Conservation (phyloP, 176 grass and related monocot genomes). For the Bothriochloa decipiens region DNA sequence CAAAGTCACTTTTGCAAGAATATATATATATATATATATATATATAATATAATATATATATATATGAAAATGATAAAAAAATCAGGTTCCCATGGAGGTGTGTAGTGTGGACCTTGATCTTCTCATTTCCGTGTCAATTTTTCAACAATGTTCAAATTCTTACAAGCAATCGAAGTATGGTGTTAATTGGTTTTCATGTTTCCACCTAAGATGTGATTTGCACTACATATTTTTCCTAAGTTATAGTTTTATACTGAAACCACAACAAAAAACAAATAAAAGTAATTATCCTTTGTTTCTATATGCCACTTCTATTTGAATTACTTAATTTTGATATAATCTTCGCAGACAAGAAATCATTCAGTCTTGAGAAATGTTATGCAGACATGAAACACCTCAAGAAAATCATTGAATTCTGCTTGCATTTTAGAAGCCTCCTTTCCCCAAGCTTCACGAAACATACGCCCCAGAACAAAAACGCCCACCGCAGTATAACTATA, state of each 20-base stretch:
- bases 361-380: slow-evolving; percentile 7
- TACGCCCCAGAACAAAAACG: slow-evolving; percentile 83
- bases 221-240: neutral
- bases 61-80: neutral
- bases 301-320: neutral
- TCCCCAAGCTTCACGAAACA: slow-evolving; percentile 91
- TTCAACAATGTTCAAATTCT: neutral
- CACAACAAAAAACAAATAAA: slow-evolving; percentile 8
- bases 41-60: too few species aligned
- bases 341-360: neutral
- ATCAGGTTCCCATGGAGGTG: neutral
- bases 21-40: neutral
- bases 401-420: slow-evolving; percentile 84
- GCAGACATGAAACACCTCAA: slow-evolving; percentile 59
- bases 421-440: slow-evolving; percentile 83
- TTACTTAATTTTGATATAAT: slow-evolving; percentile 4
- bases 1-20: neutral
- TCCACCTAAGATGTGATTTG: neutral
- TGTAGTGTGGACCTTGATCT: neutral
- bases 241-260: neutral
- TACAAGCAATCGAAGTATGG: neutral
- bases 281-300: neutral
- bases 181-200: neutral
- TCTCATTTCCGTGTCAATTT: neutral
- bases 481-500: slow-evolving; percentile 88